Base-by-base conservation (phyloP, 1,284 basidiomycete species). In the Leccinum subfulvum region DNA sequence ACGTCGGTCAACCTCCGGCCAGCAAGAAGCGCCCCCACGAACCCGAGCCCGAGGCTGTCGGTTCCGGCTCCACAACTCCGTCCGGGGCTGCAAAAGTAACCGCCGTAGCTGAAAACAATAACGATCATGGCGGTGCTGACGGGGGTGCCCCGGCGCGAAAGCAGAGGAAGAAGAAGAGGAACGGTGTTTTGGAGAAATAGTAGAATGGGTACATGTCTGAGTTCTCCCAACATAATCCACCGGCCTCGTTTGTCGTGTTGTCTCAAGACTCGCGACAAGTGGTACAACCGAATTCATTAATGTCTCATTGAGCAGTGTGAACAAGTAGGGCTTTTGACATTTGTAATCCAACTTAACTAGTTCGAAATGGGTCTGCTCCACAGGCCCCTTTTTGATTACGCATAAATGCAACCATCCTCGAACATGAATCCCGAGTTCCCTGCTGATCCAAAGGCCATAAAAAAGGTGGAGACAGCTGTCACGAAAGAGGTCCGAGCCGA, bases 381-480 rank as follows among this genome's bases (percentile, higher is more conserved):
- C 57, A 37, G 9, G n/a, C 41, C 41, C 41, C 41, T 44, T 18
- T 44, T 44, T 44, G 41, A 44, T 44, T 44, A 44, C n/a, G 4
- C 14, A 44, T 44, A 44, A 10, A 44, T 4, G 18, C 41, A 44
- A 18, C n/a, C 10, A 44, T 41, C 16, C 16, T 44, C 41, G 10
- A 53, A 44, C 35, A 74, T 73, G 72, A 70, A 57, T 21, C 13
- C 62, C 0, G 57, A 63, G 16, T 35, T 62, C 13, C 63, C 67
- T 33, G 2, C 56, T 10, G 70, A 71, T 55, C 67, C 66, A 28
- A 66, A 66, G 58, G 62, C 69, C 10, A 63, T 76, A 55, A 83
- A 82, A 71, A 77, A 80, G 66, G 66, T 82, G 54, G 82, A 85
- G 68, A 82, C 81, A 62, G 71, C 75, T 33, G 71, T 84, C 44